phyloP scores from a whole-genome alignment of 345 rosid genomes.

The Eucalyptus curtisii region DNA sequence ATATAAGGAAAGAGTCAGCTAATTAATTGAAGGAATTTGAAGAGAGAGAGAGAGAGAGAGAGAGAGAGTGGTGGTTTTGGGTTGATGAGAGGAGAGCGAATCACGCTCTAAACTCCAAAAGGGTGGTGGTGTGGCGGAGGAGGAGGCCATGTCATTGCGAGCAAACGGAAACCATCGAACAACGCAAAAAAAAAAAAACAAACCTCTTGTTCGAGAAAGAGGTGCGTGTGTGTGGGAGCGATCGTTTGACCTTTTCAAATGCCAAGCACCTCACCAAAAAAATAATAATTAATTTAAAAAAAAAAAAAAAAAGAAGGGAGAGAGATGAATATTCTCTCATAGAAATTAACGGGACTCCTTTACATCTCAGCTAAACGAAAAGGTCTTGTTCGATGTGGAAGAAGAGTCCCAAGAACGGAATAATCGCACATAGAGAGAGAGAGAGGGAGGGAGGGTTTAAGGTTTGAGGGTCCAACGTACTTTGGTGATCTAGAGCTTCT shows the following conservation, averaged over 20 bases:
- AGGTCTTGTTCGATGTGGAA: background rate
- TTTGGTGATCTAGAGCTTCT: background rate
- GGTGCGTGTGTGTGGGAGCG: background rate
- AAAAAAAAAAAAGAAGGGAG: fast-evolving
- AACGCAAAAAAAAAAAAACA: background rate
- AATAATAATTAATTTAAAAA: background rate
- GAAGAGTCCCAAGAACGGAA: background rate
- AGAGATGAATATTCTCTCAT: background rate
- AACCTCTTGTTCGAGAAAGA: background rate
- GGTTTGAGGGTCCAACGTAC: background rate
- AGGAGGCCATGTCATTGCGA: background rate
- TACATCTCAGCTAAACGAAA: background rate
- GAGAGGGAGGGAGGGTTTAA: background rate
- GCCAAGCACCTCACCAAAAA: background rate
- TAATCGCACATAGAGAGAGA: background rate
- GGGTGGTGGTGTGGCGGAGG: background rate
- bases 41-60: background rate
- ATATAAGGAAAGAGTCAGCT: background rate
- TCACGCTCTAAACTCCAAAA: background rate
- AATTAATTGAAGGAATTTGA: background rate
- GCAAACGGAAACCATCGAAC: background rate
- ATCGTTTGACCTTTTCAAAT: background rate
- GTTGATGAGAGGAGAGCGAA: background rate
- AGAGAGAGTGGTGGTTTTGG: background rate
- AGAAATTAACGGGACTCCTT: background rate